Evolutionary conservation across 2,329 filamentous ascomycete species (phyloP).

Genomic region (Dothidotthia symphoricarpi): DNA sequence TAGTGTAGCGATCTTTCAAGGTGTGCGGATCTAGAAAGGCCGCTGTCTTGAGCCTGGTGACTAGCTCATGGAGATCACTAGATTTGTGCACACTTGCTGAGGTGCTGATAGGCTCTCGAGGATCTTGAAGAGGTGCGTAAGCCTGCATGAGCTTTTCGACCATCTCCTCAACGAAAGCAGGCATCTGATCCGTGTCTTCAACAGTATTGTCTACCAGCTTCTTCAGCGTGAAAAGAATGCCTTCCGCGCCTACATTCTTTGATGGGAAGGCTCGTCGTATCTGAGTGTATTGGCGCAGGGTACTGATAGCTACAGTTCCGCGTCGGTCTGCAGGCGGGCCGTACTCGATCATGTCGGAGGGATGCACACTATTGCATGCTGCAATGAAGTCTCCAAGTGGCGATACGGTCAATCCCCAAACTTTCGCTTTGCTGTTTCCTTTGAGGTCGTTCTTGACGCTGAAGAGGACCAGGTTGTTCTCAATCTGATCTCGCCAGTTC

Average conservation of each 20-base stretch:
- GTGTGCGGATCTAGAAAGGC: conserved; percentile 28
- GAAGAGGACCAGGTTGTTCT: conserved; percentile 44
- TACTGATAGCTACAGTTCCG: conserved; percentile 38
- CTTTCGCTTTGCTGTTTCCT: conserved; percentile 50
- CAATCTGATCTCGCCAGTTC: conserved; percentile 45
- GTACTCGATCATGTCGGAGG: conserved; percentile 59
- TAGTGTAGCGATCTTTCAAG: conserved; percentile 32
- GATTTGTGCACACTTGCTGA: not conserved
- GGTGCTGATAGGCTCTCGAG: too few species aligned
- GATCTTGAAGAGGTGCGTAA: conserved; percentile 10
- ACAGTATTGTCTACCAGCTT: conserved; percentile 36
- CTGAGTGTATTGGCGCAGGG: conserved; percentile 17
- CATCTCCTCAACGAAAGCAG: conserved; percentile 23
- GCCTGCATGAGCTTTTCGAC: conserved; percentile 19
- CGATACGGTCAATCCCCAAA: conserved; percentile 54
- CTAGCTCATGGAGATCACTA: conserved; percentile 8
- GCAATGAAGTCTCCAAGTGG: conserved; percentile 51
- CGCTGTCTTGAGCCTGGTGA: conserved; percentile 19
- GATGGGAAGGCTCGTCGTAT: conserved; percentile 18
- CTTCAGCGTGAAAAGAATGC: conserved; percentile 33
- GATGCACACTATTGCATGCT: conserved; percentile 54
- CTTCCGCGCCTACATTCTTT: conserved; percentile 30
- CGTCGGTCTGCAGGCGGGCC: conserved; percentile 49
- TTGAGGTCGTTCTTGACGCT: conserved; percentile 52
- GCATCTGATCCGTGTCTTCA: conserved; percentile 24